Base-by-base conservation (phyloP, 768 basidiomycete genomes). In the Collybiopsis luxurians region DNA sequence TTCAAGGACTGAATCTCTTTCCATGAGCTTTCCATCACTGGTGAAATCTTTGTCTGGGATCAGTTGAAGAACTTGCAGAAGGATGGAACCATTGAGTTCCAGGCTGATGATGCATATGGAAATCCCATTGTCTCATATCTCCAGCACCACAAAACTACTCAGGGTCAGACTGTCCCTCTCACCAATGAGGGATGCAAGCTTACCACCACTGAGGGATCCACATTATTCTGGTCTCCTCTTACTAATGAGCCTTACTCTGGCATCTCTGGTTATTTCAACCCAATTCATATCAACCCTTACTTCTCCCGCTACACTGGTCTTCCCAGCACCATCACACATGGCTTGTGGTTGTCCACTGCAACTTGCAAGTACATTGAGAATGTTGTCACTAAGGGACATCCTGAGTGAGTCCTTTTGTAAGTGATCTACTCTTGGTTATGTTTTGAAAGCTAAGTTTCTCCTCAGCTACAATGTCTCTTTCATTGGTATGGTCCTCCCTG, bases 251-350 rank as follows among this genome's bases (percentile, higher is more conserved):
- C 94, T 2, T 99, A 98, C 74, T 98, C 95, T 3, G 85, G 87
- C 71, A 83, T 95, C 47, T 99, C 97, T 0, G 95, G 96, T 44
- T 96, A 99, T 73, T 98, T 93, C 80, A 98, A 99, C 71, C 97
- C 97, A 28, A 99, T 99, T 63, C 97, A 99, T 70, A 79, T 97
- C 71, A 98, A 99, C 72, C 96, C 97, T 0, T 98, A 98, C 79
- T 98, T 99, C 77, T 85, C 97, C 23, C 89, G 94, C 69, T 92
- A 89, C 60, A 95, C 96, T 2, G 83, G 87, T 4, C 85, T 99
- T 13, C 95, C 96, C 23, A 89, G 91, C 13, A 99, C 97, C 10
- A 98, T 99, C 67, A 98, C 97, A 2, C 97, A 98, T 66, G 97
- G 97, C 53, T 84, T 98, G 76, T 98, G 94, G 92, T 87, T 92